phyloP scores from a whole-genome alignment of 2,329 filamentous ascomycete genomes.

The Elsinoe arachidis region DNA sequence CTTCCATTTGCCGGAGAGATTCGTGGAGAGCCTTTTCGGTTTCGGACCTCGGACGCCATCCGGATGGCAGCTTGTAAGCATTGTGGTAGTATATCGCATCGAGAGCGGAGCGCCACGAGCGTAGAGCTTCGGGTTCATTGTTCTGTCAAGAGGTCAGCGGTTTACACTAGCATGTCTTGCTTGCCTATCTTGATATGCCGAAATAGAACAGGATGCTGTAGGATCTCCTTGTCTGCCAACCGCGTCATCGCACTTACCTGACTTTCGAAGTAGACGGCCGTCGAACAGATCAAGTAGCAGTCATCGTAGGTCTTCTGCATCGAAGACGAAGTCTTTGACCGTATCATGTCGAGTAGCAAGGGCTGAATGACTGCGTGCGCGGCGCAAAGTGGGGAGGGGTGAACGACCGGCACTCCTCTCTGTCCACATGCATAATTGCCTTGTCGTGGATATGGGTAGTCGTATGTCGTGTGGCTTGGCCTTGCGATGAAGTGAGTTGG shows the following conservation, averaged over 20 bases:
- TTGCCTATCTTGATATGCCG: no score
- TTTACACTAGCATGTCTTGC: no score
- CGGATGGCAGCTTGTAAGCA: slow-evolving; percentile 61
- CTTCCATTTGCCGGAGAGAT: slow-evolving; percentile 71
- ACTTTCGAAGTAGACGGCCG: slow-evolving; percentile 90
- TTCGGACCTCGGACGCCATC: slow-evolving; percentile 63
- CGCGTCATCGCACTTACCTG: slow-evolving; percentile 50
- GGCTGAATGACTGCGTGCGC: neutral
- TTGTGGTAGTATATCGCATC: slow-evolving; percentile 84
- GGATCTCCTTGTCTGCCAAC: no score
- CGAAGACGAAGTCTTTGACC: slow-evolving; percentile 56
- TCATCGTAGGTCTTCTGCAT: slow-evolving; percentile 98
- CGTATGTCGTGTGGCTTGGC: slow-evolving; percentile 4
- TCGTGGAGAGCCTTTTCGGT: slow-evolving; percentile 77
- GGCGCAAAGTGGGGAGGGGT: neutral
- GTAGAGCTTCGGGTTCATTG: slow-evolving; percentile 81
- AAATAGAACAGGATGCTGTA: no score
- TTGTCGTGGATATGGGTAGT: neutral
- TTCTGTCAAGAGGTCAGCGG: slow-evolving; percentile 46
- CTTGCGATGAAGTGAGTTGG: neutral
- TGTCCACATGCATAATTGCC: slow-evolving; percentile 4
- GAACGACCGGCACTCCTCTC: neutral
- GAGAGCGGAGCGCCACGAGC: slow-evolving; percentile 82
- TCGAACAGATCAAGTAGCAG: slow-evolving; percentile 88
- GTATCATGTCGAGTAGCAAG: slow-evolving; percentile 36